Base-by-base conservation (phyloP, 2,329 filamentous ascomycete genomes). In the Eutypella sp. region DNA sequence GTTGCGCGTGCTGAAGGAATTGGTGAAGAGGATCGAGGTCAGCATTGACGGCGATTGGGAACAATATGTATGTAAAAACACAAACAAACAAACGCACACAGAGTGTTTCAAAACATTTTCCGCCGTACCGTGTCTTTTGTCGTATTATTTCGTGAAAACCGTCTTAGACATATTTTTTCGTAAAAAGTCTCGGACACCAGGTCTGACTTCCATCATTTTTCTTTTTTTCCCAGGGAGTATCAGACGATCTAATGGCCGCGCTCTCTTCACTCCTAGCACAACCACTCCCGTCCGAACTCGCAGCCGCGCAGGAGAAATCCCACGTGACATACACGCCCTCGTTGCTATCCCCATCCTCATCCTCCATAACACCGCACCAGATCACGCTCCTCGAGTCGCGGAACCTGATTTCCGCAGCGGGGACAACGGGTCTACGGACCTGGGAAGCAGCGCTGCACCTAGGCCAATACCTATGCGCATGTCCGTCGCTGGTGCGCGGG, bases 1-100 rank as follows among this genome's bases (percentile, higher is more conserved):
- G 54, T 66, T 85, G 15, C 78, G 81, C 48, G 78, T 89, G 1
- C 67, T 96, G 42, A 96, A 95, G 63, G 71, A 81, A 51, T 73
- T 96, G 27, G 70, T 89, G 11, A 67, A 73, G 7, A 78, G 73
- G 46, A 82, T 96, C 43, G 89, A 96, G 64, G 69, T 74, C 24
- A 79, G 85, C 27, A 89, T 95, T 40, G 74, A 80, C 47, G n/a
- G n/a, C n/a, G 82, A 96, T 64, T 91, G 89, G 66, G 87, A 96
- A 56, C 76, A 88, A 74, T 82, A 95, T 84, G 91, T 95, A 85
- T 73, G 87, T 72, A 42, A 42, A 24, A 19, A 10, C 15, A 7
- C 19, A 27, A 34, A 9, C 29, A 37, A 24, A 38, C 51, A 20
- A n/a, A n/a, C n/a, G n/a, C n/a, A n/a, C n/a, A n/a, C n/a, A n/a